phyloP scores from a whole-genome alignment of 2,329 filamentous ascomycete species.

The Calonectria multiphialidica region DNA sequence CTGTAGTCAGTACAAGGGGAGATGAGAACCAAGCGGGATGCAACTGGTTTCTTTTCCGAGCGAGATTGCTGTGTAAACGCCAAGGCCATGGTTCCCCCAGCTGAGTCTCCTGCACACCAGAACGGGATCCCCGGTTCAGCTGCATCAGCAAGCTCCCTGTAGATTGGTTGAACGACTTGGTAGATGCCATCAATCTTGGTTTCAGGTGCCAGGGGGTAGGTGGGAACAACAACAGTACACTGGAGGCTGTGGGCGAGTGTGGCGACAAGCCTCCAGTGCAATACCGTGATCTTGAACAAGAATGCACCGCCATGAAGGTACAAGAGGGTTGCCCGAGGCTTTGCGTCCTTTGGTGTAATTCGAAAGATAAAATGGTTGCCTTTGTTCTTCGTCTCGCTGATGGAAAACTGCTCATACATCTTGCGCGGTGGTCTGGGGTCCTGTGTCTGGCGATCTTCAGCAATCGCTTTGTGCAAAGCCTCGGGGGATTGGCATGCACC shows the following conservation, averaged over 20 bases:
- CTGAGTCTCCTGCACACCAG: neutral
- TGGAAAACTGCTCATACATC: neutral
- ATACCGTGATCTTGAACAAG: neutral
- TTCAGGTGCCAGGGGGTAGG: neutral
- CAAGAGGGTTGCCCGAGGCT: neutral
- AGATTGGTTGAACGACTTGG: neutral
- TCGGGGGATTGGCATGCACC: neutral
- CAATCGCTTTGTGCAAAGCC: neutral
- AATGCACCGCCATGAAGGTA: neutral
- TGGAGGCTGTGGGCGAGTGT: neutral
- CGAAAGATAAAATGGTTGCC: neutral
- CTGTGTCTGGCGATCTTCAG: neutral
- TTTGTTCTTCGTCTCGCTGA: neutral
- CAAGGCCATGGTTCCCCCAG: neutral
- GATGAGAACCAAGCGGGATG: neutral
- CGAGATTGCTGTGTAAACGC: neutral
- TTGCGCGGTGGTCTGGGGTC: neutral
- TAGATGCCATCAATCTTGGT: neutral
- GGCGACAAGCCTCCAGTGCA: neutral
- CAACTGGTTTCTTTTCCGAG: neutral
- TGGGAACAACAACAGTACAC: neutral
- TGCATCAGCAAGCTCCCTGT: neutral
- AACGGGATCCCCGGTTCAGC: neutral
- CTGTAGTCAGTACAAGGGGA: conserved; percentile 2
- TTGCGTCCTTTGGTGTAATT: neutral